Percentiles rank a stretch among this genome's conserved stretches.
Conservation (phyloP, 2,329 filamentous ascomycete species). For the Colletotrichum tamarilloi region DNA sequence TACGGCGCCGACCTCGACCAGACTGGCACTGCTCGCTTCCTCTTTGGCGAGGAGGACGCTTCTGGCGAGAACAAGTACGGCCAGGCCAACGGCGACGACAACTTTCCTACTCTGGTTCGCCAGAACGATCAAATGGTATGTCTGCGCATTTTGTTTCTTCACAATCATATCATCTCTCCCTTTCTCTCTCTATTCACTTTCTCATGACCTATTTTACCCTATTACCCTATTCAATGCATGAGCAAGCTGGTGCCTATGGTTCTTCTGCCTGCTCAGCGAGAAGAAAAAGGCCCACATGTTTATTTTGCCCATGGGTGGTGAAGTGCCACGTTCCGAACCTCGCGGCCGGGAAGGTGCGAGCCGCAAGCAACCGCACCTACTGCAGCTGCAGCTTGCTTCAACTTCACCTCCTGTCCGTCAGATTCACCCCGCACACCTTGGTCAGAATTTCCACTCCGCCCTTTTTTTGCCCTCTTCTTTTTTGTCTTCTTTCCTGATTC, state of each 20-base stretch:
- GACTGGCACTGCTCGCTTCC: slow-evolving; percentile 85
- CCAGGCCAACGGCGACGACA: slow-evolving; percentile 80
- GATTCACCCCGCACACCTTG: slow-evolving; percentile 8
- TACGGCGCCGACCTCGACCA: slow-evolving; percentile 80
- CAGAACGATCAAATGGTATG: slow-evolving; percentile 69
- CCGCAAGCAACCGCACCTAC: background rate
- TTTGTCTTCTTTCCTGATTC: background rate
- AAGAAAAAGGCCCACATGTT: background rate
- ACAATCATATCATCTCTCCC: background rate
- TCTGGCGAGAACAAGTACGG: slow-evolving; percentile 77
- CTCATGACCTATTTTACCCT: background rate
- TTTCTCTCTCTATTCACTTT: background rate
- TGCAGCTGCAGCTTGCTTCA: slow-evolving; percentile 4
- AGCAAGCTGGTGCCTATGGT: slow-evolving; percentile 5
- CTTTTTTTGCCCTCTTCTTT: background rate
- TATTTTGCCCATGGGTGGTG: background rate
- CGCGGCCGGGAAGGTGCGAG: slow-evolving; percentile 14
- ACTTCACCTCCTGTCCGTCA: slow-evolving; percentile 13
- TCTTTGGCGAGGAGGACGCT: slow-evolving; percentile 83
- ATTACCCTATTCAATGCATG: background rate
- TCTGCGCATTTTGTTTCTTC: slow-evolving; percentile 24
- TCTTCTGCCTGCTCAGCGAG: background rate
- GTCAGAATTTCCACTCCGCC: background rate
- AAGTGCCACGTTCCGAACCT: background rate
- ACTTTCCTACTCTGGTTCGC: slow-evolving; percentile 85